A percentile compares a stretch with the other conserved stretches of the same genome.
These are phyloP conservation scores for Elsinoe ampelina DNA, from an alignment of 2,329 filamentous ascomycete species.

Conservation along the genomic window DNA sequence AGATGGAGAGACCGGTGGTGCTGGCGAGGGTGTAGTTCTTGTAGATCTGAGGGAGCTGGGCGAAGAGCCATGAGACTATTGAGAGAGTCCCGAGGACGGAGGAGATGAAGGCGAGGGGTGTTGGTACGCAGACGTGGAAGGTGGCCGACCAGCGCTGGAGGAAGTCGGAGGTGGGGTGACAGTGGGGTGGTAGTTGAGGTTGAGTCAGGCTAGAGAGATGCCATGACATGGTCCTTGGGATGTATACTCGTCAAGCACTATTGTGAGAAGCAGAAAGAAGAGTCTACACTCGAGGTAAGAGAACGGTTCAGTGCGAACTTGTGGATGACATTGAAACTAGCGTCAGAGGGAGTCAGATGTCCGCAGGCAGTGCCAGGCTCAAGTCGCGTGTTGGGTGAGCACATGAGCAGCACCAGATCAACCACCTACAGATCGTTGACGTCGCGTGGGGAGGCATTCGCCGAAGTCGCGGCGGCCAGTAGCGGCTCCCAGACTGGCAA, in stretches of 20 bases:
- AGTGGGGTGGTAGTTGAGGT: conserved; percentile 46
- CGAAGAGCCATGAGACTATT: conserved; percentile 60
- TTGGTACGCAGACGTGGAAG: conserved; percentile 55
- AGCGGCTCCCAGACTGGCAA: neutral
- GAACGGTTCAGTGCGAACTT: neutral
- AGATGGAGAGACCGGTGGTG: conserved; percentile 55
- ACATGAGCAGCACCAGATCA: conserved; percentile 4
- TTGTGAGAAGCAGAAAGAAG: neutral
- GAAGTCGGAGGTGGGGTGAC: conserved; percentile 50
- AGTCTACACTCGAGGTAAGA: neutral
- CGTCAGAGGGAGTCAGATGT: conserved; percentile 3
- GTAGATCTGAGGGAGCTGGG: conserved; percentile 59
- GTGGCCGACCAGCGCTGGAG: conserved; percentile 48
- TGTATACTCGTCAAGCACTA: neutral
- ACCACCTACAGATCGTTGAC: conserved; percentile 9
- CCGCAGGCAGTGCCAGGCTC: neutral
- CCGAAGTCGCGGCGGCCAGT: neutral
- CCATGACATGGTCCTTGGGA: conserved; percentile 23
- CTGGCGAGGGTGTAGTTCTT: conserved; percentile 57
- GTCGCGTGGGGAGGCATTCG: neutral
- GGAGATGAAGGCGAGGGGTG: conserved; percentile 52
- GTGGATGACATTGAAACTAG: conserved; percentile 7
- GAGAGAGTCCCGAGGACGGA: conserved; percentile 51
- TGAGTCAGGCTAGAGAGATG: conserved; percentile 19
- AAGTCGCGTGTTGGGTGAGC: conserved; percentile 7